Evolutionary conservation across 306 rosid species (phyloP), one percentile per base, ranked within the genome.

Genomic region (Astragalus glycyphyllos): DNA sequence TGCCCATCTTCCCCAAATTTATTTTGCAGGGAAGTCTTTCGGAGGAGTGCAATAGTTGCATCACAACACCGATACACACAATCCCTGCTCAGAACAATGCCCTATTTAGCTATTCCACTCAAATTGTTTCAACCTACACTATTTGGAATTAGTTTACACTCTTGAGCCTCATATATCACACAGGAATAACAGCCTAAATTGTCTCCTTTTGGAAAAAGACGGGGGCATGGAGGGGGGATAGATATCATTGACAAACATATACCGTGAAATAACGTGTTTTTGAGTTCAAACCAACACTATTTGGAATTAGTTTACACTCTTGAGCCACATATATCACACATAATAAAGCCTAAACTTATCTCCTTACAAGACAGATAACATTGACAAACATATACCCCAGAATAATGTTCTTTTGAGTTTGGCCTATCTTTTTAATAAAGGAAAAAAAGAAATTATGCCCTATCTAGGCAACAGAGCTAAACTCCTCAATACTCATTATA

Each of bases 51-150:
- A 84, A n/a, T 63, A 64, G 38, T 54, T 26, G 40, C 7, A 64
- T 85, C 89, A 75, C 79, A 53, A 75, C 65, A 85, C 81, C 75
- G 74, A 87, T 87, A 84, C 79, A 85, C 82, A 81, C 83, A 79
- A 81, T 76, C 85, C 75, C 88, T 70, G 87, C 89, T 11, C n/a
- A 70, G 42, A 51, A 71, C 40, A 64, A 64, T 51, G 67, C n/a
- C 55, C 15, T 63, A 20, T 20, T 29, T 54, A 26, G 40, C 23
- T 62, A 44, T 20, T 51, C 46, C 76, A 42, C 70, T 60, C 16
- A 41, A 54, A 29, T 45, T 62, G 65, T 70, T 62, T 13, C 68
- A 26, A 45, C 16, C 72, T 77, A 34, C 31, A 77, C 72, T 17
- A 20, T 23, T 77, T 32, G 20, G 14, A 44, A 69, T 42, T 42